A percentile compares a stretch with the other conserved stretches of the same genome.
Evolutionary conservation across 768 basidiomycete species (phyloP).

Genomic region (Mycena venus): DNA sequence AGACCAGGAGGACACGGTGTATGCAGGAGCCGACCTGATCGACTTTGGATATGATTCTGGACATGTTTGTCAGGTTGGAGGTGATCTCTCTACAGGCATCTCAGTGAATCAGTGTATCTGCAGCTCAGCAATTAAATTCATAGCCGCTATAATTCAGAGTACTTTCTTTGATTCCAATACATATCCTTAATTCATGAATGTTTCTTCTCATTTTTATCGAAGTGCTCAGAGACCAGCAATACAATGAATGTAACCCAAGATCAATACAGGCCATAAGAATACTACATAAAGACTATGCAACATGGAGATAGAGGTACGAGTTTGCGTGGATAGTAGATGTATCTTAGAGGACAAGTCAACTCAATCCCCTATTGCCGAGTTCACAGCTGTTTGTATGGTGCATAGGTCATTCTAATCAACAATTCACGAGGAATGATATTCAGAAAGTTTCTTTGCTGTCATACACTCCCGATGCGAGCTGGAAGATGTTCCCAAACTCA

Average conservation of each 20-base stretch:
- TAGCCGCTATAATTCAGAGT: background rate
- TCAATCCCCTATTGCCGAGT: background rate
- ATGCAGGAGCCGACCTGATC: background rate
- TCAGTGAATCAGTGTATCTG: background rate
- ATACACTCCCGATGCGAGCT: background rate
- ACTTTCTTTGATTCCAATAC: background rate
- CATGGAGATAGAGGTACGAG: background rate
- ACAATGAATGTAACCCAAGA: too few relatives aligned
- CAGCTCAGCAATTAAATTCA: background rate
- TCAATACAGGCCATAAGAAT: background rate
- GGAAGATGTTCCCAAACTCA: slow-evolving; percentile 5
- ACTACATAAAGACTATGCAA: slow-evolving; percentile 1
- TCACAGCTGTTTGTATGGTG: background rate
- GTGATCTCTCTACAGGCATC: background rate
- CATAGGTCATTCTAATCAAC: slow-evolving; percentile 4
- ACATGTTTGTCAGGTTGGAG: slow-evolving; percentile 7
- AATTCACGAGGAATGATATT: slow-evolving; percentile 5
- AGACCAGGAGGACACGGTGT: background rate
- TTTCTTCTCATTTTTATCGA: background rate
- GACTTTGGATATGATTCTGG: background rate
- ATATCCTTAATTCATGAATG: background rate
- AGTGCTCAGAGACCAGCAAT: too few relatives aligned
- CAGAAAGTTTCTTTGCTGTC: background rate
- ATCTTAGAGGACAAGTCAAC: too few relatives aligned
- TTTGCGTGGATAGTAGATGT: background rate